Percentiles rank a stretch among this genome's conserved stretches.
Evolutionary conservation across 1,284 basidiomycete genomes (phyloP).

Genomic region (Trametes hirsuta): DNA sequence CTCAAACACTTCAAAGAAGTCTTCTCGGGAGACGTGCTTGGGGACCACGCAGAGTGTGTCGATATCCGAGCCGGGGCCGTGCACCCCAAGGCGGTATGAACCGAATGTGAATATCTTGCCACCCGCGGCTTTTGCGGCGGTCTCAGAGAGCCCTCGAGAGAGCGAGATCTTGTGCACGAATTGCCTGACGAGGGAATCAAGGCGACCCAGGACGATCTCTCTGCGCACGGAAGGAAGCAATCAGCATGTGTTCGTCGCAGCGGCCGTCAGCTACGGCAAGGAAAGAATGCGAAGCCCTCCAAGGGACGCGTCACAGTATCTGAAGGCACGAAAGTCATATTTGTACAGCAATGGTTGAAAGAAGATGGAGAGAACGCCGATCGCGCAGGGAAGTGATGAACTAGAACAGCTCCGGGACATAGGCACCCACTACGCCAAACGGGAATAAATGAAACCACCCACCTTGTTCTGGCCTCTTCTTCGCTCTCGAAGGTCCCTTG

Average conservation of each 20-base stretch:
- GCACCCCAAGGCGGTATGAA: constrained; percentile 94
- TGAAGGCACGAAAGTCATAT: neutral
- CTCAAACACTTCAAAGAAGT: constrained; percentile 95
- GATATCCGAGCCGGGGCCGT: constrained; percentile 96
- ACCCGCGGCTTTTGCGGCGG: constrained; percentile 84
- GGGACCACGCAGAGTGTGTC: constrained; percentile 99
- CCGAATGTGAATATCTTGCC: constrained; percentile 99
- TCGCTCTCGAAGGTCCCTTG: constrained; percentile 92
- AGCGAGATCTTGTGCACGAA: constrained; percentile 90
- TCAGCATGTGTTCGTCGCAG: constrained; percentile 6
- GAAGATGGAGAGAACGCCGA: neutral
- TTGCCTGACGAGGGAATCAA: constrained; percentile 90
- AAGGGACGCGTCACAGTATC: neutral
- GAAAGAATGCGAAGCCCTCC: neutral
- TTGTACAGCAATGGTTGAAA: neutral
- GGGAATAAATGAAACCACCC: constrained; percentile 36
- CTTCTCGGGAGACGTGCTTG: constrained; percentile 92
- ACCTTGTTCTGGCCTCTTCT: constrained; percentile 90
- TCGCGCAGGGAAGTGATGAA: constrained; percentile 3
- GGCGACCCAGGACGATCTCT: constrained; percentile 91
- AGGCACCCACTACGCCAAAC: neutral
- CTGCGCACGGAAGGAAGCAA: constrained; percentile 45
- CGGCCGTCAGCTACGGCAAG: neutral
- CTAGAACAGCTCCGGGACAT: neutral
- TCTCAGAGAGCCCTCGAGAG: constrained; percentile 82